Evolutionary conservation across 805 yeast species (phyloP).

Genomic region (Schizosaccharomyces octosporus): DNA sequence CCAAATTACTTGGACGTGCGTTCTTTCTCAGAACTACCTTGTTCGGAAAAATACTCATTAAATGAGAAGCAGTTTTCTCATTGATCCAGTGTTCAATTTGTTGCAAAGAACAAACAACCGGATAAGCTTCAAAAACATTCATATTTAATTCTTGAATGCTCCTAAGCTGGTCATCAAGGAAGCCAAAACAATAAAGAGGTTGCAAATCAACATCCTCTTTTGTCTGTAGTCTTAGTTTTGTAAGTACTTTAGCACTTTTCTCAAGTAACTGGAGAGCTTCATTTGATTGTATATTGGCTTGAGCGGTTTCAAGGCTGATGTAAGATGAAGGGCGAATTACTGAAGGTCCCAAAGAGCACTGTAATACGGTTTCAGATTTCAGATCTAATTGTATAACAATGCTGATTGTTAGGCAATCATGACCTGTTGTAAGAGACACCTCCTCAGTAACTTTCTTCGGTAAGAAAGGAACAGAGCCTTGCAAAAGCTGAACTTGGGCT

Average conservation of each 20-base stretch:
- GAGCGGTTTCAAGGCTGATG: not conserved
- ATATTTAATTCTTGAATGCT: not conserved
- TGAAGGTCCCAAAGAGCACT: not conserved
- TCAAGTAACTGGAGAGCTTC: not conserved
- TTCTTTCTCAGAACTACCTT: not conserved
- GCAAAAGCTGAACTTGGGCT: conserved; percentile 68
- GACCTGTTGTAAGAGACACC: not conserved
- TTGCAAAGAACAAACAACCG: not conserved
- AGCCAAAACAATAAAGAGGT: not conserved
- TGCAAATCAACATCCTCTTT: not conserved
- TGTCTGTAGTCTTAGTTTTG: not conserved
- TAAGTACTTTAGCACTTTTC: not conserved
- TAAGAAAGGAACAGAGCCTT: conserved; percentile 38
- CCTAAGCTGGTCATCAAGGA: not conserved
- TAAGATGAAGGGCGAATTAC: not conserved
- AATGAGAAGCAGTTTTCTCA: not conserved
- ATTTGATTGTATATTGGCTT: not conserved
- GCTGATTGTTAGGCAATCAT: not conserved
- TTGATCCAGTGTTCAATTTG: not conserved
- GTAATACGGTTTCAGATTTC: not conserved
- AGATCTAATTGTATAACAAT: not conserved
- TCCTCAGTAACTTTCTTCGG: conserved; percentile 28
- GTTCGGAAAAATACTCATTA: not conserved
- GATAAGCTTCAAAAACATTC: not conserved
- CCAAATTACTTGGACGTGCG: not conserved